phyloP scores from a whole-genome alignment of 495 filamentous ascomycete species.

The Aspergillus hancockii region DNA sequence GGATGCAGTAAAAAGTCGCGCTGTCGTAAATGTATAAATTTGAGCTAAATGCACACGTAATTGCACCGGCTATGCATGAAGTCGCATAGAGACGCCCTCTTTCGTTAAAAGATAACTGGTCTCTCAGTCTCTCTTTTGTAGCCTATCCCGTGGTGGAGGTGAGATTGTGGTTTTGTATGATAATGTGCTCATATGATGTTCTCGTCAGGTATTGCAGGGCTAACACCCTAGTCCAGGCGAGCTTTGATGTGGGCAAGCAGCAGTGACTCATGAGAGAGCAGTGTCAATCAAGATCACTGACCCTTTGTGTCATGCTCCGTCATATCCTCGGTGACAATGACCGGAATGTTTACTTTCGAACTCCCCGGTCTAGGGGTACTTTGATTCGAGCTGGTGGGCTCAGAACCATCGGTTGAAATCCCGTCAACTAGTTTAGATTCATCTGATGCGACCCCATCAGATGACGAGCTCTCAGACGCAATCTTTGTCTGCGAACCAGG shows the following conservation, averaged over 20 bases:
- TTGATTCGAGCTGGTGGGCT: background rate
- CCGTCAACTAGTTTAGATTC: background rate
- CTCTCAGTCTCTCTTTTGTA: no score
- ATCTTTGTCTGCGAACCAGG: background rate
- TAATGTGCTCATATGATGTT: background rate
- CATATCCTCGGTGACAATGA: constrained; percentile 24
- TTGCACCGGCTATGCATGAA: no score
- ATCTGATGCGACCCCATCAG: background rate
- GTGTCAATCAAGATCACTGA: background rate
- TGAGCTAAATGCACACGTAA: no score
- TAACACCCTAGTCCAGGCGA: background rate
- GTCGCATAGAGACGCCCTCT: no score
- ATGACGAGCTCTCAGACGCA: background rate
- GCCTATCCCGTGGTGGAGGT: background rate
- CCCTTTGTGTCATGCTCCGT: constrained; percentile 5
- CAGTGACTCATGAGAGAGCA: background rate
- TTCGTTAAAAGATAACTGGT: no score
- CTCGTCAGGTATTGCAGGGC: background rate
- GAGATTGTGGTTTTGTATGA: background rate
- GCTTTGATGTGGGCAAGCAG: background rate
- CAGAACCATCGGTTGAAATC: background rate
- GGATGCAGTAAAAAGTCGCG: no score
- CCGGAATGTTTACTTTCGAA: constrained; percentile 21
- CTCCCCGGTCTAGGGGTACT: background rate
- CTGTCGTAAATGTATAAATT: no score